Base-by-base conservation (phyloP, 2,329 filamentous ascomycete genomes). In the Neofusicoccum kwambonambiense region DNA sequence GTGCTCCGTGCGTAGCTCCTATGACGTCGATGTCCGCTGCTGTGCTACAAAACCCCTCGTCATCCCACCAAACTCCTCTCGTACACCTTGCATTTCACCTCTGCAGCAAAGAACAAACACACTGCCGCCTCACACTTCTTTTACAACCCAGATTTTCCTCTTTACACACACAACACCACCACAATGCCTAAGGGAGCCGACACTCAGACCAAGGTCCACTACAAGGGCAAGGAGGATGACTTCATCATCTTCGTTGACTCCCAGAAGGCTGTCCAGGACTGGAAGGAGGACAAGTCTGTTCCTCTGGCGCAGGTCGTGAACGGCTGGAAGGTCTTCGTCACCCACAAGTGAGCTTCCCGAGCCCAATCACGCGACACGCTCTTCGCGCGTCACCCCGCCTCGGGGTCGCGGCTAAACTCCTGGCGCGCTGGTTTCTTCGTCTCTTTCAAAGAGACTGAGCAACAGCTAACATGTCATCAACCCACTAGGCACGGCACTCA, bases 261-360 rank as follows among this genome's bases (percentile, higher is more conserved):
- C 67, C 74, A 79, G 15, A 76, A 90, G 67, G 83, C 84, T 56
- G 88, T 92, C 73, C 83, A 91, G 79, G 89, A 94, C 78, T 98
- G 94, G 94, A 87, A 89, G 83, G 81, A 76, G 4, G 94, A 98
- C 82, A 88, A 87, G 75, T 89, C 86, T 35, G 82, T 95, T 35
- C 90, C 95, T 42, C 81, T 98, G 54, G 86, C 91, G 1, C 89
- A 97, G 73, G 93, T 99, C 64, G 86, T 98, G 64, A 92, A 89
- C 65, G 85, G 90, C 7, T 98, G 92, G 84, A 91, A 96, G 84
- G 84, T 99, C 74, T 96, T 97, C 74, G 82, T 90, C 49, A 96
- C 93, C 41, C 91, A 96, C 83, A 90, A 89, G 93, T 97, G 85
- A 81, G 90, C 82, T 54, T 34, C 6, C 27, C 49, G 5, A 4